Percentiles rank a stretch among this genome's conserved stretches.
Conservation (phyloP, 2,329 filamentous ascomycete genomes). For the Pezicula carpinea region DNA sequence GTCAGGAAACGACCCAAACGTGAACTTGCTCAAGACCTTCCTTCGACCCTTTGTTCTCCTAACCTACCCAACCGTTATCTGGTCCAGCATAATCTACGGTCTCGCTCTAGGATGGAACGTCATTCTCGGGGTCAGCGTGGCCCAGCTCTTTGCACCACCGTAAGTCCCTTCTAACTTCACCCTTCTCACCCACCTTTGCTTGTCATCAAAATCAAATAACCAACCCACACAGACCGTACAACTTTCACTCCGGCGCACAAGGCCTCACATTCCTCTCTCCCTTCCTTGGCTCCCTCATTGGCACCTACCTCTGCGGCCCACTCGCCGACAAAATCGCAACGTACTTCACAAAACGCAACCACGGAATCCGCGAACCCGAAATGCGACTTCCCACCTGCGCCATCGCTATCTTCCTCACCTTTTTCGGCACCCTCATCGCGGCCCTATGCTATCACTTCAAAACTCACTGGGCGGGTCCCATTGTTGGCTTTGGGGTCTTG, state of each 20-base stretch:
- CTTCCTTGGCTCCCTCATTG: conserved; percentile 12
- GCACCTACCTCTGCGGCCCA: conserved; percentile 13
- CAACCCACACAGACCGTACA: conserved; percentile 37
- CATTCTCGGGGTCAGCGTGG: conserved; percentile 40
- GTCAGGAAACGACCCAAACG: conserved; percentile 16
- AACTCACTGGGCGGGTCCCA: conserved; percentile 20
- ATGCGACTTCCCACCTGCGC: conserved; percentile 46
- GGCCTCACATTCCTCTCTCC: conserved; percentile 14
- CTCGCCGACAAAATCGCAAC: conserved; percentile 12
- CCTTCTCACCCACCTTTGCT: too few species aligned
- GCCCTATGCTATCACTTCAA: conserved; percentile 20
- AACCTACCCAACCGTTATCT: conserved; percentile 12
- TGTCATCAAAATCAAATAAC: conserved; percentile 25
- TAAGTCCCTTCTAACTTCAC: conserved; percentile 2
- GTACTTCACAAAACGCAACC: conserved; percentile 45
- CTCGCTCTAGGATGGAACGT: conserved; percentile 31
- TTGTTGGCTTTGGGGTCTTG: conserved; percentile 23
- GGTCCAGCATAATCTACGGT: conserved; percentile 30
- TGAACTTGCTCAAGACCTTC: conserved; percentile 26
- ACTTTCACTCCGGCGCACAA: conserved; percentile 34
- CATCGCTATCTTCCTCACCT: conserved; percentile 22
- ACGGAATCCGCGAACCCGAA: conserved; percentile 50
- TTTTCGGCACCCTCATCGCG: conserved; percentile 19
- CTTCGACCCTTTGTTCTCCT: conserved; percentile 35
- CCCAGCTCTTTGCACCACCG: conserved; percentile 38